These are phyloP conservation scores for Pterula multifida DNA, from an alignment of 1,284 basidiomycete genomes.

Conservation along the genomic window DNA sequence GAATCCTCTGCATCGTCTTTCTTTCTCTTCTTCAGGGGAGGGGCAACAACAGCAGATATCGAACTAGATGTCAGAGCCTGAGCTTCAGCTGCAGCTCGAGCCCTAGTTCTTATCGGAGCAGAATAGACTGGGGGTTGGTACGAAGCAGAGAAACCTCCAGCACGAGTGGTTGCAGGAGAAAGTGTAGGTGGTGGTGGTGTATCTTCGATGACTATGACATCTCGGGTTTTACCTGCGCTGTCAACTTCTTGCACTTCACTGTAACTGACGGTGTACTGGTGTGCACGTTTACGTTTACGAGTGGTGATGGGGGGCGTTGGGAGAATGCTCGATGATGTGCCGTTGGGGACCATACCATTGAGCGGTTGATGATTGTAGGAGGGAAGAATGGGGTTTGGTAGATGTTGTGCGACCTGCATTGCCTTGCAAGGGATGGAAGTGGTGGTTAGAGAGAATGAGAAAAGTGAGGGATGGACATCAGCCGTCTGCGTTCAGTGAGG, in stretches of 20 bases:
- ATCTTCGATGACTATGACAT: constrained; percentile 83
- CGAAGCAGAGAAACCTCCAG: constrained; percentile 58
- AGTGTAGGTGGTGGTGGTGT: constrained; percentile 69
- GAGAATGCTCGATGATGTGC: constrained; percentile 32
- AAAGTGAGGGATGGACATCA: not conserved
- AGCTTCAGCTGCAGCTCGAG: constrained; percentile 71
- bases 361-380: constrained; percentile 45
- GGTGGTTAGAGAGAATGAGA: constrained; percentile 15
- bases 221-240: constrained; percentile 56
- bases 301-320: constrained; percentile 53
- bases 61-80: constrained; percentile 56
- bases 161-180: constrained; percentile 56
- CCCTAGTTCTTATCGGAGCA: constrained; percentile 65
- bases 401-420: constrained; percentile 55
- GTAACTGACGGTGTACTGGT: constrained; percentile 69
- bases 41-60: constrained; percentile 47
- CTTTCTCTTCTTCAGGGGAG: constrained; percentile 67
- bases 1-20: constrained; percentile 59
- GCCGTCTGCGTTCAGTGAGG: not conserved
- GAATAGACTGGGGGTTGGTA: constrained; percentile 67
- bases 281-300: constrained; percentile 72
- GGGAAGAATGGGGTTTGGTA: constrained; percentile 42
- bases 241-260: constrained; percentile 78
- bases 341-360: constrained; percentile 21
- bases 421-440: constrained; percentile 30